Evolutionary conservation across 2,329 filamentous ascomycete genomes (phyloP), one percentile per base, ranked within the genome.

Genomic region (Fusarium graminum): DNA sequence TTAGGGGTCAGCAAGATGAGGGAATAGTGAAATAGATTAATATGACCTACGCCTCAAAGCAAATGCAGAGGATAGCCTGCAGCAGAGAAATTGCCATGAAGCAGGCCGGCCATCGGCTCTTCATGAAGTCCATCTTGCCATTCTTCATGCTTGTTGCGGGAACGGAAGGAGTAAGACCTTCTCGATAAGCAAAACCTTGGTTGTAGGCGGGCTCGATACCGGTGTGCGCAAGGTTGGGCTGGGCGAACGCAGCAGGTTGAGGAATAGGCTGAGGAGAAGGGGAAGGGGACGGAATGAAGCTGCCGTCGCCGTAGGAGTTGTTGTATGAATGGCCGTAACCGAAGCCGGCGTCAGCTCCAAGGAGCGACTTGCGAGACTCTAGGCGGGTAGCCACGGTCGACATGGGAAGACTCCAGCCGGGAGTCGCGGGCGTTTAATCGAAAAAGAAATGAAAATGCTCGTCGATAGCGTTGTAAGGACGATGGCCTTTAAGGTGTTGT

Each of bases 81-180:
- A 92, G 66, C 43, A 90, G 78, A 34, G 92, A 89, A 34, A 91
- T 85, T 66, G 88, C 77, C 79, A 96, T 88, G 76, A 98, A 98
- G 63, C 88, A 83, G 84, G 93, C 94, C 16, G 94, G 93, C 94
- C 95, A 99, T 74, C 85, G 87, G 57, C 92, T 91, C 75, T 89
- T 92, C 72, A 96, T 90, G 71, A 91, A 88, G 76, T 93, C 94
- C 82, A 94, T 72, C 55, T 65, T 74, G 59, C 72, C 72, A 39
- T 70, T 71, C 41, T 74, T 69, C 30, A 77, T 74, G 57, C 75
- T 76, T 41, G 67, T 61, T 16, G 77, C 69, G 13, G 74, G 72
- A 30, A 70, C 69, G 17, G 79, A 78, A 28, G 76, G 67, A 13
- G 74, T 70, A 36, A 79, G 56, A 40, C 76, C 79, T 67, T 80